Conservation (phyloP, 1,139 yeast genomes). For the Protomyces gravidus region DNA sequence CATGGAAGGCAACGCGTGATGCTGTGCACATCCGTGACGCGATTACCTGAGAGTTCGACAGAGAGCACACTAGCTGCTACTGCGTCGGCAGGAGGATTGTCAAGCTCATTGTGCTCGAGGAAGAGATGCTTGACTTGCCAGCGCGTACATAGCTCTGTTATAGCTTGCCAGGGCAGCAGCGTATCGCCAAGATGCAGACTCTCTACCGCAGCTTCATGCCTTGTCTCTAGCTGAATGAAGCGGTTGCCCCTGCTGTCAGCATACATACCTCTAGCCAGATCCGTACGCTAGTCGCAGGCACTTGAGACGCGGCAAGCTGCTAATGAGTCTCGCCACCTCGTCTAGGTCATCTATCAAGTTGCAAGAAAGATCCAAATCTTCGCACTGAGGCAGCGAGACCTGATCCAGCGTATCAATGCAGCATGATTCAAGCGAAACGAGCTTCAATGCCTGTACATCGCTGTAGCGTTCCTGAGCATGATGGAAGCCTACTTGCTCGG, state of each 20-base stretch:
- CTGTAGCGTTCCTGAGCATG: conserved; percentile 5
- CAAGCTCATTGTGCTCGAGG: conserved; percentile 7
- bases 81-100: not conserved
- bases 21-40: conserved; percentile 1
- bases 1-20: conserved; percentile 3
- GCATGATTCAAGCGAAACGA: not conserved
- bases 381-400: not conserved
- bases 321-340: not conserved
- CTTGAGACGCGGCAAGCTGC: not conserved
- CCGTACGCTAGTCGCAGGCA: conserved; percentile 20
- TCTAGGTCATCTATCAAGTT: conserved; percentile 3
- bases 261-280: not conserved
- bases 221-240: not conserved
- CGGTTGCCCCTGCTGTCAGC: conserved; percentile 8
- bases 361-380: conserved; percentile 16
- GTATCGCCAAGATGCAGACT: not conserved
- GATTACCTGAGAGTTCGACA: conserved; percentile 13
- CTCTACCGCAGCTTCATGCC: not conserved
- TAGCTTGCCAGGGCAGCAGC: not conserved
- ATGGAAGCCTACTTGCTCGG: conserved; percentile 15
- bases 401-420: not conserved
- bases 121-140: not conserved
- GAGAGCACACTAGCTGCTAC: not conserved
- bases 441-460: not conserved
- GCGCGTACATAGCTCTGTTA: not conserved